Base-by-base conservation (phyloP, 73 alveolate genomes). In the Symbiodinium natans region DNA sequence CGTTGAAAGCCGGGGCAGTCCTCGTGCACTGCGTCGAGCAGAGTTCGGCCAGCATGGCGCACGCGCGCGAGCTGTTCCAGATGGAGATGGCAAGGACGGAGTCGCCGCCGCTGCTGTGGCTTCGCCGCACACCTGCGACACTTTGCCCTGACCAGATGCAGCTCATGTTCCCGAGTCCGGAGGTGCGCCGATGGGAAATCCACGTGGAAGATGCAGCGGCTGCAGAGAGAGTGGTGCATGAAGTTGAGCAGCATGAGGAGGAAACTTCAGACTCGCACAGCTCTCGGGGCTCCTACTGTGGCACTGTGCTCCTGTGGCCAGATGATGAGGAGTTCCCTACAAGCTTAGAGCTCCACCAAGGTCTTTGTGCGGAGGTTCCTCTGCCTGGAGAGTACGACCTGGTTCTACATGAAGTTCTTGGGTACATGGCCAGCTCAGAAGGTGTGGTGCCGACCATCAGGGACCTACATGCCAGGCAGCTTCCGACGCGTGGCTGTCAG, bases 251-350 rank as follows among this genome's bases (percentile, higher is more conserved):
- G 2, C 23, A 3, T 4, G 83, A 71, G 41, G 31, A 41, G 0
- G 77, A 25, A 25, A n/a, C n/a, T n/a, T n/a, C n/a, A n/a, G 31
- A 1, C 11, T 34, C 25, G 19, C 84, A 5, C 6, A 27, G 25
- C 33, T n/a, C 17, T 2, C 31, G 0, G 7, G 84, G 84, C 40
- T n/a, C 40, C 25, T 15, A 11, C 25, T 11, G 41, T 15, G 40
- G 84, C 84, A 73, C 84, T 33, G 43, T 73, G n/a, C 84, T 73
- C 31, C 41, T 73, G 42, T 73, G 84, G 84, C 83, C 83, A 9
- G 84, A 73, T 13, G 77, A 63, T 4, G 84, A 73, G 84, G 84
- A 73, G 84, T 73, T 73, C 9, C 84, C 84, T 0, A 29, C 84
- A n/a, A 73, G 43, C 23, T 42, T 73, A 42, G 84, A 73, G 41